Percentiles rank a stretch among this genome's conserved stretches.
Conservation (phyloP, 495 filamentous ascomycete species). For the Lentithecium fluviatile region DNA sequence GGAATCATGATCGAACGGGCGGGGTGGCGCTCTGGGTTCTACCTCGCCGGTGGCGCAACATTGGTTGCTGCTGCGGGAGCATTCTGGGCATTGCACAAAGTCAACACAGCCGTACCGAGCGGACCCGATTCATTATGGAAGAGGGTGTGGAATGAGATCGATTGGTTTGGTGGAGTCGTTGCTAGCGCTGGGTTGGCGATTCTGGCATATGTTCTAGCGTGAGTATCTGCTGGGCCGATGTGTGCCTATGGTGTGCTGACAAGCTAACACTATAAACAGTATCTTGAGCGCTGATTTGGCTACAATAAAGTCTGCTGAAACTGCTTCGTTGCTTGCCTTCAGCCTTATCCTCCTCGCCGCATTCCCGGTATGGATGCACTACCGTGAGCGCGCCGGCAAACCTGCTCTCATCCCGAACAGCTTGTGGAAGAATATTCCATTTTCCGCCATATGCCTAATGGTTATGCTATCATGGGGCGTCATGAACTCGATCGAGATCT, state of each 20-base stretch:
- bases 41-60: slow-evolving; percentile 44
- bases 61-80: slow-evolving; percentile 38
- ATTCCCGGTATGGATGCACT: slow-evolving; percentile 52
- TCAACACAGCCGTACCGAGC: slow-evolving; percentile 34
- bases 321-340: slow-evolving; percentile 46
- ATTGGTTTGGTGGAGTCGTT: slow-evolving; percentile 53
- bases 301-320: slow-evolving; percentile 43
- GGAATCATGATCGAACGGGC: slow-evolving; percentile 51
- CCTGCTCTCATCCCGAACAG: slow-evolving; percentile 57
- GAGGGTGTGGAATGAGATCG: slow-evolving; percentile 39
- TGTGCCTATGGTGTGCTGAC: background rate
- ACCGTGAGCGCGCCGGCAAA: slow-evolving; percentile 44
- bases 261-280: slow-evolving; percentile 6
- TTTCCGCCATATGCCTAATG: slow-evolving; percentile 53
- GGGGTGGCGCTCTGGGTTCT: slow-evolving; percentile 54
- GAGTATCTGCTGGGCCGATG: slow-evolving; percentile 1
- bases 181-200: slow-evolving; percentile 44
- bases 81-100: slow-evolving; percentile 44
- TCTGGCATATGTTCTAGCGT: slow-evolving; percentile 36
- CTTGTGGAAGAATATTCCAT: slow-evolving; percentile 53
- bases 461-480: slow-evolving; percentile 52
- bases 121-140: slow-evolving; percentile 21
- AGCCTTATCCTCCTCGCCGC: slow-evolving; percentile 44
- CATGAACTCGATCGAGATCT: slow-evolving; percentile 52
- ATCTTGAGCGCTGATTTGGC: slow-evolving; percentile 43